Base-by-base conservation (phyloP, 805 yeast species). In the Henningerozyma blattae region DNA sequence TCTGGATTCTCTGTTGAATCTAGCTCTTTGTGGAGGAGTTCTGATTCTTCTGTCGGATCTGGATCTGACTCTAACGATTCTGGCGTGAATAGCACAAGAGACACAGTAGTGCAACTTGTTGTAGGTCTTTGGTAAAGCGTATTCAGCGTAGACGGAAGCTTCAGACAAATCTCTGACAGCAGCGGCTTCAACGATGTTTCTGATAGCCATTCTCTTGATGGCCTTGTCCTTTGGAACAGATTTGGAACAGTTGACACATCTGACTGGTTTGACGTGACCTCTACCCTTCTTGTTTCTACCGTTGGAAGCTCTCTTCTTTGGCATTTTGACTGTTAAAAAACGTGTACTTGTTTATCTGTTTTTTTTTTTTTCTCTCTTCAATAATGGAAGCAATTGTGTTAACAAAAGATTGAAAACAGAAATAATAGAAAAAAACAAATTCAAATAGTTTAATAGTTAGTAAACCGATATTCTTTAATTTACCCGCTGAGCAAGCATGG, bases 221-320 rank as follows among this genome's bases (percentile, higher is more conserved):
- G 98, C 97, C 82, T 91, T 91, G 70, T 91, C 99, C 83, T 91
- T 91, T 67, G 98, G 96, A 61, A 91, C 95, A 76, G 94, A 84
- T 72, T 94, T 85, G 61, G 95, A 82, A 74, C 99, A 91, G 95
- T 91, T 91, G 65, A 86, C 82, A 78, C 99, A 91, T 82, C 99
- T 87, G 64, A 89, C 96, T 67, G 95, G 94, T 72, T 83, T 84
- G 71, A 84, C 95, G 95, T 91, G 97, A 68, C 99, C 99, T 85
- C 99, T 91, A 68, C 97, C 97, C 77, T 86, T 87, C 93, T 91
- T 91, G 93, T 91, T 91, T 79, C 99, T 89, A 80, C 99, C 99
- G 96, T 87, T 86, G 91, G 96, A 86, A 71, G 97, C 86, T 87
- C 99, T 89, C 97, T 91, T 91, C 85, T 91, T 91, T 72, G 98